Conservation (phyloP, 2,329 filamentous ascomycete species). For the Fusarium sp. region DNA sequence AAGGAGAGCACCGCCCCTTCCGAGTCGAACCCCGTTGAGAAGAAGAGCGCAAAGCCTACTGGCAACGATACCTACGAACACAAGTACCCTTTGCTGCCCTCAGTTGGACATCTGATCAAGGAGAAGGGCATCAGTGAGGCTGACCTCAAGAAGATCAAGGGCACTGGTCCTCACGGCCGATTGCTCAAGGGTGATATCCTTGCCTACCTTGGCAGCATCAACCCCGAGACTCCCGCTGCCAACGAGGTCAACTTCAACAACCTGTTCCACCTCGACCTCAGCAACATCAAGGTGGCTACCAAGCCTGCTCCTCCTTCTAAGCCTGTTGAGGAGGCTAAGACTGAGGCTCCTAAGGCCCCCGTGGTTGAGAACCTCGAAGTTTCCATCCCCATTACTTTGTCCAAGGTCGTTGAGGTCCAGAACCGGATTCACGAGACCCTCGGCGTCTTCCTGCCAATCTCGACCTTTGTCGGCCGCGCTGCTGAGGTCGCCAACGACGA, state of each 20-base stretch:
- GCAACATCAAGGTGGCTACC: slow-evolving; percentile 86
- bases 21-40: slow-evolving; percentile 48
- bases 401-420: slow-evolving; percentile 82
- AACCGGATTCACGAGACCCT: slow-evolving; percentile 80
- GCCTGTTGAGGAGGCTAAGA: slow-evolving; percentile 47
- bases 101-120: slow-evolving; percentile 83
- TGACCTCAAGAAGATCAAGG: slow-evolving; percentile 82
- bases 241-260: slow-evolving; percentile 78
- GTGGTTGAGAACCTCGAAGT: slow-evolving; percentile 65
- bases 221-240: slow-evolving; percentile 74
- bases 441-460: slow-evolving; percentile 82
- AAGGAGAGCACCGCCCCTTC: slow-evolving; percentile 49
- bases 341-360: slow-evolving; percentile 52
- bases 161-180: slow-evolving; percentile 86
- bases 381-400: slow-evolving; percentile 79
- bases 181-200: slow-evolving; percentile 96
- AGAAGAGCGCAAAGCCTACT: slow-evolving; percentile 49
- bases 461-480: slow-evolving; percentile 86
- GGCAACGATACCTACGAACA: slow-evolving; percentile 67
- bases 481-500: slow-evolving; percentile 88
- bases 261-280: slow-evolving; percentile 86
- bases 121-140: slow-evolving; percentile 79
- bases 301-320: slow-evolving; percentile 54
- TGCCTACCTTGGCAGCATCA: slow-evolving; percentile 84
- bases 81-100: slow-evolving; percentile 80